Evolutionary conservation across 179 eudicot genomes (phyloP).

Genomic region (Drosera spatulata): DNA sequence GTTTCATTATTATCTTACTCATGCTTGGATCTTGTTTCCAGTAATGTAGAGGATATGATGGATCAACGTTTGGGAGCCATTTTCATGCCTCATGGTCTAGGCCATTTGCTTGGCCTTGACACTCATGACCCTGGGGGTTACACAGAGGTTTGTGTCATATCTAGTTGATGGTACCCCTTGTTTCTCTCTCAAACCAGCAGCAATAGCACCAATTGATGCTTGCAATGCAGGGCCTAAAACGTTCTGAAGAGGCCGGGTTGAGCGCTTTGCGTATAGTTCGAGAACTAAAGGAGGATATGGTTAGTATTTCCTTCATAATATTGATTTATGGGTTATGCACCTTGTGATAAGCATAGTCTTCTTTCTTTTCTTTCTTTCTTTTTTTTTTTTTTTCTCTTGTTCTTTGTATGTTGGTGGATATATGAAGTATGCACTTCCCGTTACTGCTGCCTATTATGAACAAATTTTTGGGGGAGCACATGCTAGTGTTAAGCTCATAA

Average conservation of each 20-base stretch:
- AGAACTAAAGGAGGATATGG: constrained; percentile 85
- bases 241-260: constrained; percentile 78
- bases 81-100: constrained; percentile 99
- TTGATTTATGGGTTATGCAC: too few species aligned
- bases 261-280: constrained; percentile 78
- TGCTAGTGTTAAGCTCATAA: too few species aligned
- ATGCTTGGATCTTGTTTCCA: constrained; percentile 14
- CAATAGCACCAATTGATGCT: too few species aligned
- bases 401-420: too few species aligned
- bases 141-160: constrained; percentile 36
- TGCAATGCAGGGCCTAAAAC: constrained; percentile 56
- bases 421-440: too few species aligned
- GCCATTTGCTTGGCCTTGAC: constrained; percentile 95
- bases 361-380: too few species aligned
- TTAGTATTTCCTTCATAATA: constrained; percentile 11
- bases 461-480: too few species aligned
- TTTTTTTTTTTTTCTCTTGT: too few species aligned
- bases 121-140: constrained; percentile 99
- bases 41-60: constrained; percentile 85
- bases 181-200: too few species aligned
- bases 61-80: constrained; percentile 72
- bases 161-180: too few species aligned
- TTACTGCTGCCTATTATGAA: too few species aligned
- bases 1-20: background rate
- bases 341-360: too few species aligned